Percentiles rank a stretch among this genome's conserved stretches.
phyloP scores from a whole-genome alignment of 805 yeast species.

The Hanseniaspora opuntiae region DNA sequence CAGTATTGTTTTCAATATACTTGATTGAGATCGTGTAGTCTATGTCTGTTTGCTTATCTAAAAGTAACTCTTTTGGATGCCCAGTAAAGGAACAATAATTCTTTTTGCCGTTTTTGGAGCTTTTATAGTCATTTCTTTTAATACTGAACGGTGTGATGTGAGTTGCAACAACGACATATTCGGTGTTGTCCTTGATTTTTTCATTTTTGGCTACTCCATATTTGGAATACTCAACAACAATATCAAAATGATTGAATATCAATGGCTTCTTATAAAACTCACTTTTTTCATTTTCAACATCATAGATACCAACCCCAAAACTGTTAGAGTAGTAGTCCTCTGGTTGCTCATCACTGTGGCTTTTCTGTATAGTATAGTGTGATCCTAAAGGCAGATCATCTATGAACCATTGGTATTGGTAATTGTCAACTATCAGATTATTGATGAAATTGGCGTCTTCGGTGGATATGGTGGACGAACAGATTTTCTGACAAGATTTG shows the following conservation, averaged over 20 bases:
- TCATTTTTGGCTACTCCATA: neutral
- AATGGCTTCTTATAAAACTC: constrained; percentile 29
- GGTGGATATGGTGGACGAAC: constrained; percentile 45
- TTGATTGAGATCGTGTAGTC: constrained; percentile 70
- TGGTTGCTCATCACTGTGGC: constrained; percentile 30
- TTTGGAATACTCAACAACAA: constrained; percentile 50
- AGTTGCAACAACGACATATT: constrained; percentile 83
- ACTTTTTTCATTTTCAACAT: constrained; percentile 26
- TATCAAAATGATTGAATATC: constrained; percentile 68
- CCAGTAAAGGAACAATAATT: constrained; percentile 24
- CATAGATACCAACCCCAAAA: constrained; percentile 62
- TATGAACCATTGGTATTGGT: constrained; percentile 79
- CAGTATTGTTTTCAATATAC: constrained; percentile 47
- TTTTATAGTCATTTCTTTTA: constrained; percentile 23
- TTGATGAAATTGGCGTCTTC: constrained; percentile 64
- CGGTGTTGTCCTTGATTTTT: constrained; percentile 54
- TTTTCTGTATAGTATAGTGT: constrained; percentile 23
- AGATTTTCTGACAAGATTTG: constrained; percentile 52
- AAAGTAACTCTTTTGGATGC: constrained; percentile 36
- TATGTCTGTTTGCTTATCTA: constrained; percentile 43
- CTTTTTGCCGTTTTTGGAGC: constrained; percentile 17
- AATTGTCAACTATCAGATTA: constrained; percentile 67
- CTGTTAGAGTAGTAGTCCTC: constrained; percentile 64
- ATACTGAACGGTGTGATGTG: constrained; percentile 59
- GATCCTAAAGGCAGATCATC: constrained; percentile 88